These are phyloP conservation scores for Amauroascus niger DNA, from an alignment of 2,329 filamentous ascomycete genomes.

Conservation along the genomic window DNA sequence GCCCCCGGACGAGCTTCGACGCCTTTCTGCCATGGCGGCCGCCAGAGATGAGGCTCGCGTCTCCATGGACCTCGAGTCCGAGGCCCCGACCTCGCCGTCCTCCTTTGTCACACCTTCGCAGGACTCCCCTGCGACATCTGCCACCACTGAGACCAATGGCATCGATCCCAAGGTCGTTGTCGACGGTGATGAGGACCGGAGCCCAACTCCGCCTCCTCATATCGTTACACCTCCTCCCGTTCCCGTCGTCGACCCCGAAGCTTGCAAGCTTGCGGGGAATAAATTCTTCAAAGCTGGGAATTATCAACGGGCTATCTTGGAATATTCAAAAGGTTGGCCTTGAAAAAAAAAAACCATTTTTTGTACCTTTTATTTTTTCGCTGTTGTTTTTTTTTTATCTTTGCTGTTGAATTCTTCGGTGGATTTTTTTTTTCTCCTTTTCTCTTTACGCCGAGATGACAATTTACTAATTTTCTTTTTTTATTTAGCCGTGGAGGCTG, in stretches of 20 bases:
- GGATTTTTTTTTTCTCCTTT: background rate
- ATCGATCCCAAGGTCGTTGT: constrained; percentile 19
- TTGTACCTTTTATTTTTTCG: background rate
- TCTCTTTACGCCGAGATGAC: background rate
- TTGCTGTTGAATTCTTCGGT: background rate
- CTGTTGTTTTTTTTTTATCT: constrained; percentile 3
- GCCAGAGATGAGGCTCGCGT: constrained; percentile 41
- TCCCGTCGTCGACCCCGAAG: constrained; percentile 58
- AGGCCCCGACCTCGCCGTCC: constrained; percentile 29
- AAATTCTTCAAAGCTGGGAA: constrained; percentile 95
- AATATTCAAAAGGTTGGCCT: constrained; percentile 81
- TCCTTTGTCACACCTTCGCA: constrained; percentile 24
- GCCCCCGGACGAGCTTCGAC: constrained; percentile 76
- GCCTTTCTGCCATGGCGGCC: constrained; percentile 53
- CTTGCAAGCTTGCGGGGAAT: constrained; percentile 86
- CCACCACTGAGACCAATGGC: constrained; percentile 28
- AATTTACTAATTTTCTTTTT: constrained; percentile 1
- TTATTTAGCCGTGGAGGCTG: constrained; percentile 67
- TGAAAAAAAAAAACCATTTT: background rate
- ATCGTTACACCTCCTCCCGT: constrained; percentile 44
- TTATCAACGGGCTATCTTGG: constrained; percentile 75
- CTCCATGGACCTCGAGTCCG: constrained; percentile 63
- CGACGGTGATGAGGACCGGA: constrained; percentile 28
- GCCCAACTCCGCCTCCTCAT: constrained; percentile 41
- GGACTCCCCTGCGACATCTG: constrained; percentile 17